Base-by-base conservation (phyloP, 2,329 filamentous ascomycete species). In the Clathrospora elynae region DNA sequence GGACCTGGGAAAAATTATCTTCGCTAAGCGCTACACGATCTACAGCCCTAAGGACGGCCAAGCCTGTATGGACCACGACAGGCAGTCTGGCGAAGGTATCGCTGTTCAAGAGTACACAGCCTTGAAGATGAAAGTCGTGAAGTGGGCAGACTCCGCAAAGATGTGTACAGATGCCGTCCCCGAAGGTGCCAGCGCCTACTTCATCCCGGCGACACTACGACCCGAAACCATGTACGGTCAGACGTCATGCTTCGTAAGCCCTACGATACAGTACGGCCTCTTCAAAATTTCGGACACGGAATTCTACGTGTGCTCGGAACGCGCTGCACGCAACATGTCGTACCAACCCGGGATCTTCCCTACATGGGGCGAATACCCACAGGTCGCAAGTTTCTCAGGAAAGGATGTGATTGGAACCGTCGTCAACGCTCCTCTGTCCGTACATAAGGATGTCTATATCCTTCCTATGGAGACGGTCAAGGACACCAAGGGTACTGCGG, bases 141-240 rank as follows among this genome's bases (percentile, higher is more conserved):
- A 96, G 66, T 99, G 91, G 91, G 82, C 90, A 1, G 83, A 87
- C 19, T 80, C 85, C 51, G 87, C 90, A 16, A 82, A 83, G 53
- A 81, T 86, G 55, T 75, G 82, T 45, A 80, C 86, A 67, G 85
- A 82, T 53, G 93, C 92, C 75, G 75, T 97, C 3, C 88, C 92
- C 5, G 79, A 84, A 23, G 84, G 81, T 53, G 86, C 88, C 31
- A 87, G 87, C 49, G 86, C 96, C 42, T 97, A 86, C 75, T 87
- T 97, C 62, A 83, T 97, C 9, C 88, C 93, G 9, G 93, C 93
- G 11, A 97, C 93, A 41, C 80, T 99, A 17, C 82, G 93, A 50
- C 90, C 93, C 2, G 93, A 99, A 78, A 99, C 93, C 23, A 97
- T 99, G 92, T 99, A 97, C 68, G 95, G 95, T 26, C 93, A 97